phyloP scores from a whole-genome alignment of 1,139 yeast species.

The Casaregolazyma lundiana region DNA sequence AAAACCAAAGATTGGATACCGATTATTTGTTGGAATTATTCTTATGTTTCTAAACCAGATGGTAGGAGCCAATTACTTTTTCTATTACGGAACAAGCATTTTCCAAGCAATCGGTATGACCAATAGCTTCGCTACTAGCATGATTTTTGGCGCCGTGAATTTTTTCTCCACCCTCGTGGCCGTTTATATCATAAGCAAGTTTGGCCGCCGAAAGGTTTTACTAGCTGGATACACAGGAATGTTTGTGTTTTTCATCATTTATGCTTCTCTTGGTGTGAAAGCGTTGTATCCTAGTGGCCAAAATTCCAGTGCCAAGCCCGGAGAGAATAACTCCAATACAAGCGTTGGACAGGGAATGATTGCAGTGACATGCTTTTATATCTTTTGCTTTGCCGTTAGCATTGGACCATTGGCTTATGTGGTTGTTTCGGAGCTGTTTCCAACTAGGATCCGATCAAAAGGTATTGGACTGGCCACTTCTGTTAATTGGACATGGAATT shows the following conservation, averaged over 20 bases:
- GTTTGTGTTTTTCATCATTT: conserved; percentile 60
- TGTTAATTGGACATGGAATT: conserved; percentile 77
- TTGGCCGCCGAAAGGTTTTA: conserved; percentile 67
- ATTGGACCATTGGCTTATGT: conserved; percentile 88
- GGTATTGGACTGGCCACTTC: conserved; percentile 68
- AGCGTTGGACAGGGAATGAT: conserved; percentile 47
- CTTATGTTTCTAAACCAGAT: conserved; percentile 71
- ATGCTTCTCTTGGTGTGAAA: conserved; percentile 65
- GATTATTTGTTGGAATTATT: conserved; percentile 61
- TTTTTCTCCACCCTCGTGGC: conserved; percentile 70
- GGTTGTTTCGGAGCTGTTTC: conserved; percentile 72
- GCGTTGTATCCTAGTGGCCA: conserved; percentile 39
- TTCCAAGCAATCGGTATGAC: conserved; percentile 69
- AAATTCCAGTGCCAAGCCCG: too few relatives aligned
- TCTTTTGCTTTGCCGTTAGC: conserved; percentile 77
- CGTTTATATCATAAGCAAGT: conserved; percentile 59
- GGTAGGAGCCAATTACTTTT: conserved; percentile 77
- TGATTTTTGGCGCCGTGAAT: conserved; percentile 73
- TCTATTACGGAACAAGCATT: conserved; percentile 75
- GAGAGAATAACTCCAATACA: conserved; percentile 7
- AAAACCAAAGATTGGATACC: conserved; percentile 60
- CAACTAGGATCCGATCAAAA: conserved; percentile 73
- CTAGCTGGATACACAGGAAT: conserved; percentile 61
- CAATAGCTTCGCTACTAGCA: conserved; percentile 66
- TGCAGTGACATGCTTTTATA: conserved; percentile 71